Conservation (phyloP, 1,284 basidiomycete species). For the Phellinidium pouzarii region DNA sequence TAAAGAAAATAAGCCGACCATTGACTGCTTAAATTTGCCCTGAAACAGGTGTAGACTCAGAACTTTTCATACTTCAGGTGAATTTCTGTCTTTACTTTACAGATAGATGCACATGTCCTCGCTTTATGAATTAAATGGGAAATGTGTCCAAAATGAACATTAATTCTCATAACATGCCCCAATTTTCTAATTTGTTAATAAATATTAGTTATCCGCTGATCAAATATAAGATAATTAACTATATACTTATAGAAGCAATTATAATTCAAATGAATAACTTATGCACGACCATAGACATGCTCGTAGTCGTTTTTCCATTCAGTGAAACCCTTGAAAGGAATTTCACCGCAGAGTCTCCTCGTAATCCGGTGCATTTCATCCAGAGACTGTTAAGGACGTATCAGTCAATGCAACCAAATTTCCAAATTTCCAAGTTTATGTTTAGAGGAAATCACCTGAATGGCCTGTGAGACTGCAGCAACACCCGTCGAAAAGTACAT, state of each 20-base stretch:
- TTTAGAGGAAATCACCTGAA: conserved; percentile 30
- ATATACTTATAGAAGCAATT: not conserved
- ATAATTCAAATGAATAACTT: not conserved
- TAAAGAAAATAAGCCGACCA: too few relatives aligned
- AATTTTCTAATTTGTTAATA: too few relatives aligned
- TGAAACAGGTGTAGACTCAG: too few relatives aligned
- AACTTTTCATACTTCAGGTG: too few relatives aligned
- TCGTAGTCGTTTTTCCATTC: conserved; percentile 35
- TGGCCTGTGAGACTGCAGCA: conserved; percentile 38
- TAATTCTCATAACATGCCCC: too few relatives aligned
- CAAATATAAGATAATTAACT: too few relatives aligned
- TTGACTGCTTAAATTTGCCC: too few relatives aligned
- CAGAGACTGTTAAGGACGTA: conserved; percentile 28
- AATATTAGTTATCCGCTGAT: too few relatives aligned
- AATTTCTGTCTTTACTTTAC: too few relatives aligned
- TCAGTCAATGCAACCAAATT: not conserved
- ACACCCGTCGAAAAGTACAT: conserved; percentile 42
- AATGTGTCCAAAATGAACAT: too few relatives aligned
- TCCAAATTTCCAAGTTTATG: not conserved
- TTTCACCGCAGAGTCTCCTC: conserved; percentile 39
- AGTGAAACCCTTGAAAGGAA: conserved; percentile 39
- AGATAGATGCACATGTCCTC: too few relatives aligned
- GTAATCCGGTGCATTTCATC: conserved; percentile 39
- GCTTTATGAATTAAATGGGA: too few relatives aligned
- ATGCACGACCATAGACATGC: conserved; percentile 17